Conservation (phyloP, 768 basidiomycete genomes). For the Cubamyces sp. region DNA sequence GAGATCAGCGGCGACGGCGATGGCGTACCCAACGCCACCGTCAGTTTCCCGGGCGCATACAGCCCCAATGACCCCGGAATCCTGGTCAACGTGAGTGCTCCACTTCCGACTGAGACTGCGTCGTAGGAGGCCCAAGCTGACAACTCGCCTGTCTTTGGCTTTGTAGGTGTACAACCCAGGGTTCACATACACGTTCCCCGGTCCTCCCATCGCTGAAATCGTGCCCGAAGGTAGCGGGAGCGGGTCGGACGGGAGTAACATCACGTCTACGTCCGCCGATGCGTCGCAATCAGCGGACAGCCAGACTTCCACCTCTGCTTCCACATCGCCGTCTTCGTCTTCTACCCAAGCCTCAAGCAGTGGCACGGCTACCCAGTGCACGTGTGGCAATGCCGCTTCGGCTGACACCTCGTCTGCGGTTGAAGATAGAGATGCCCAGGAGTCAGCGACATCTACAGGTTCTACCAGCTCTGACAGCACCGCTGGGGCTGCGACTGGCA, state of each 20-base stretch:
- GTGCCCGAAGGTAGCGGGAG: background rate
- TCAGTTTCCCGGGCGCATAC: slow-evolving; percentile 75
- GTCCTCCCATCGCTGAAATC: slow-evolving; percentile 17
- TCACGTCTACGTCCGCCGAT: background rate
- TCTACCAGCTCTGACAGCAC: too few relatives aligned
- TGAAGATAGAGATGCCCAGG: too few relatives aligned
- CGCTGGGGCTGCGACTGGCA: too few relatives aligned
- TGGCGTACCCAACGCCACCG: slow-evolving; percentile 52
- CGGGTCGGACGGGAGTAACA: background rate
- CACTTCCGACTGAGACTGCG: background rate
- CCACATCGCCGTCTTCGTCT: too few relatives aligned
- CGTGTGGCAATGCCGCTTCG: too few relatives aligned
- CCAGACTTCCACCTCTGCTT: too few relatives aligned
- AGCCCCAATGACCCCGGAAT: slow-evolving; percentile 71
- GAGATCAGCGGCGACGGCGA: slow-evolving; percentile 56
- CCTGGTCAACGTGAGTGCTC: slow-evolving; percentile 40
- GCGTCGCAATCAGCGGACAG: background rate
- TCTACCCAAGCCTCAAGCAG: too few relatives aligned
- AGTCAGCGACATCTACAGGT: too few relatives aligned
- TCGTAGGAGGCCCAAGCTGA: too few relatives aligned
- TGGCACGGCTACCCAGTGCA: too few relatives aligned
- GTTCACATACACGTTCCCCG: slow-evolving; percentile 25
- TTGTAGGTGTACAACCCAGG: background rate
- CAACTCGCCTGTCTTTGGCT: too few relatives aligned
- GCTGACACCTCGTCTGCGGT: too few relatives aligned